Percentiles rank a stretch among this genome's conserved stretches.
These are phyloP conservation scores for Bryopsis sp. DNA, from an alignment of 139 green algal genomes.

Conservation along the genomic window DNA sequence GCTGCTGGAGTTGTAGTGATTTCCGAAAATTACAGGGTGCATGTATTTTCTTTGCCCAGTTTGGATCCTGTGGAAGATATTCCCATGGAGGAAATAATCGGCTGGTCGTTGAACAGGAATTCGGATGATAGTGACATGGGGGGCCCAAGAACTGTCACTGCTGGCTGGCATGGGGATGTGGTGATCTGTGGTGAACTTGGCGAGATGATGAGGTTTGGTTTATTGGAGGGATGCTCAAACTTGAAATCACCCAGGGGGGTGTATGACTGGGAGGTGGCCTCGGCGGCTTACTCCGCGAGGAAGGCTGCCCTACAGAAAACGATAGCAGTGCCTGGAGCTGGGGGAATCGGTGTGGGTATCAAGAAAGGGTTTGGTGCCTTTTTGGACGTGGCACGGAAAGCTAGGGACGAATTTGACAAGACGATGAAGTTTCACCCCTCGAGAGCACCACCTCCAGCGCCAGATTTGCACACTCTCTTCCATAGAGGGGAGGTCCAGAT, in stretches of 20 bases:
- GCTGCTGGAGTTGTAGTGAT: conserved; percentile 11
- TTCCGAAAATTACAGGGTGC: conserved; percentile 8
- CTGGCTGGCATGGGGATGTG: too few species aligned
- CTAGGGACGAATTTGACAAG: conserved; percentile 14
- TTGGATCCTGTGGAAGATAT: conserved; percentile 26
- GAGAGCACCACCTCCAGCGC: not conserved
- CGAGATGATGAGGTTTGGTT: not conserved
- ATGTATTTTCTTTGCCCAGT: conserved; percentile 37
- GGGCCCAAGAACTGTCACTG: too few species aligned
- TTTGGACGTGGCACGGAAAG: not conserved
- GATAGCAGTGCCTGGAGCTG: not conserved
- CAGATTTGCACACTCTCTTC: too few species aligned
- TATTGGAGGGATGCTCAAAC: not conserved
- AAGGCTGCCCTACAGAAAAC: not conserved
- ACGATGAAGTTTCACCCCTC: not conserved
- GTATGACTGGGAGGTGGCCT: conserved; percentile 34
- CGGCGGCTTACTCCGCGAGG: conserved; percentile 28
- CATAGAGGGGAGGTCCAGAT: too few species aligned
- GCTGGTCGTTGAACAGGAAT: conserved; percentile 24
- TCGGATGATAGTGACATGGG: too few species aligned
- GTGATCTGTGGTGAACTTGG: too few species aligned
- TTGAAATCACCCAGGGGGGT: conserved; percentile 1
- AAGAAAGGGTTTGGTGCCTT: conserved; percentile 14
- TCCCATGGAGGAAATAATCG: conserved; percentile 16
- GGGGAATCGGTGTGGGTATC: not conserved